phyloP scores from a whole-genome alignment of 495 filamentous ascomycete species.

The Cairneyella variabilis region DNA sequence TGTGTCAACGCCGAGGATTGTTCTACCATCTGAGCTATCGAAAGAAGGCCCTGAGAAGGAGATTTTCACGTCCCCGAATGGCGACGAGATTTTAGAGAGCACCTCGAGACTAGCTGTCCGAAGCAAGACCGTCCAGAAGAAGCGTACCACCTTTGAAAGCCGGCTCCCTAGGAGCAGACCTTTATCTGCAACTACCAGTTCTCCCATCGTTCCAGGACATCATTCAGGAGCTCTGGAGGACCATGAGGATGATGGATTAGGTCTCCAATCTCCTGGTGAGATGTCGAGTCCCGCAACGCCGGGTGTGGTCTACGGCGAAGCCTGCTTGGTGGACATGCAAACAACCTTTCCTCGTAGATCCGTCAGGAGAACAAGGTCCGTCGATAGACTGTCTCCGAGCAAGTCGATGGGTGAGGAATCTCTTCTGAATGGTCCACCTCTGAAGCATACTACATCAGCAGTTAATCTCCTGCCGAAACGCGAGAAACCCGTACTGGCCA shows the following conservation, averaged over 20 bases:
- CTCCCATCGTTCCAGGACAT: not conserved
- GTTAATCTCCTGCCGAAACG: too few species aligned
- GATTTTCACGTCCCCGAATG: not conserved
- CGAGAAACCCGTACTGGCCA: too few species aligned
- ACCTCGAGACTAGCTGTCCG: slow-evolving; percentile 8
- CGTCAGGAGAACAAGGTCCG: slow-evolving; percentile 13
- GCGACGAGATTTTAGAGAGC: slow-evolving; percentile 11
- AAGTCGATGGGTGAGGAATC: not conserved
- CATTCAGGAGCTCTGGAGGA: not conserved
- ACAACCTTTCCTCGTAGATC: not conserved
- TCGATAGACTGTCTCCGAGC: slow-evolving; percentile 13
- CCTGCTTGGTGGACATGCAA: slow-evolving; percentile 21
- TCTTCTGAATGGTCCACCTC: not conserved
- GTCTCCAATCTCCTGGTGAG: slow-evolving; percentile 4
- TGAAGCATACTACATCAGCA: slow-evolving; percentile 4
- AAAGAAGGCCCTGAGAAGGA: not conserved
- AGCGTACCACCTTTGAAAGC: slow-evolving; percentile 7
- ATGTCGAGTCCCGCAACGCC: slow-evolving; percentile 17
- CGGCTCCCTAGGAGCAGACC: not conserved
- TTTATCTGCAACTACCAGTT: not conserved
- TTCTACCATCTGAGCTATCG: not conserved
- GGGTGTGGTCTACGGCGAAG: slow-evolving; percentile 20
- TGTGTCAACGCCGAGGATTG: not conserved
- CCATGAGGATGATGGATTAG: slow-evolving; percentile 7
- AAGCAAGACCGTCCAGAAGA: not conserved